phyloP scores from a whole-genome alignment of 495 filamentous ascomycete genomes.

The Saxophila tyrrhenica region DNA sequence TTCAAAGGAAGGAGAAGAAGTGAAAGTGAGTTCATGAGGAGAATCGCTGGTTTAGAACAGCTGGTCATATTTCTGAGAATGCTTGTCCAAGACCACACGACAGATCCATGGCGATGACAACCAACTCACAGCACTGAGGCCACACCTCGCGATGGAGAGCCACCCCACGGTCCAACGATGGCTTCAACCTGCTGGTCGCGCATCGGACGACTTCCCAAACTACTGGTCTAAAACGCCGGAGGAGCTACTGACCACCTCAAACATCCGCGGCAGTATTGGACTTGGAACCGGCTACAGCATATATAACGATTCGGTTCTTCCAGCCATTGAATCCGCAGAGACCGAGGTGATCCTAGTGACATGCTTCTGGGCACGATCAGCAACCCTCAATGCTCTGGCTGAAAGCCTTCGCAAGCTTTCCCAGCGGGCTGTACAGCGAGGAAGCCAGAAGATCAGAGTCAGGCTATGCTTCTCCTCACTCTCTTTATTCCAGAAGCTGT shows the following conservation, averaged over 20 bases:
- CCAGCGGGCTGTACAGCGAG: constrained; percentile 17
- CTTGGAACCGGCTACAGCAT: constrained; percentile 49
- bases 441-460: constrained; percentile 35
- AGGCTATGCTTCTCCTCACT: constrained; percentile 55
- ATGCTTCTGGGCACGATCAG: constrained; percentile 62
- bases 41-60: too few species aligned
- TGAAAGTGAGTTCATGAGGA: too few species aligned
- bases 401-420: constrained; percentile 43
- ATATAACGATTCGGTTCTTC: constrained; percentile 37
- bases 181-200: not conserved
- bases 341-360: constrained; percentile 60
- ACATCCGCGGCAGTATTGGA: constrained; percentile 34
- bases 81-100: too few species aligned
- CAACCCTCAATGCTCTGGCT: constrained; percentile 38
- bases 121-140: too few species aligned
- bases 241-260: constrained; percentile 36
- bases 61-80: too few species aligned
- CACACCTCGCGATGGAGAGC: too few species aligned
- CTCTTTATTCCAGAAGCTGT: constrained; percentile 55
- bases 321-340: constrained; percentile 43
- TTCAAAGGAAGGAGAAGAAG: too few species aligned
- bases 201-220: constrained; percentile 16
- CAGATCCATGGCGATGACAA: too few species aligned
- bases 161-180: not conserved
- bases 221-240: constrained; percentile 20